Conservation (phyloP, 108 stramenopile species). For the Pseudonitzschia multistriata region DNA sequence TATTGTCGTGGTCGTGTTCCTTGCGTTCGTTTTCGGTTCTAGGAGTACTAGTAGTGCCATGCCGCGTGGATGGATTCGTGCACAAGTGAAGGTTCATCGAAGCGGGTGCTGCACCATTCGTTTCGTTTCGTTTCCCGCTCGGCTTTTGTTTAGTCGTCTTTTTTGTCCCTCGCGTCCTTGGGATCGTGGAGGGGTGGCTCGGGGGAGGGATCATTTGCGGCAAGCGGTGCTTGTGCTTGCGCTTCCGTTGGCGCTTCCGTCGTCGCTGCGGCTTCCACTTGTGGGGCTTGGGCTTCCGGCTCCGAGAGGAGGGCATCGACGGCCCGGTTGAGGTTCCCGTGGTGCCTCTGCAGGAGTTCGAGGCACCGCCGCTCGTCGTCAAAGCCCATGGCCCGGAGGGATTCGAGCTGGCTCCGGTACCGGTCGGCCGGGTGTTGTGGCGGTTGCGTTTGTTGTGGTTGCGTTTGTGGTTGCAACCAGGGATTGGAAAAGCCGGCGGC, state of each 20-base stretch:
- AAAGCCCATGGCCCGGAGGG: constrained; percentile 86
- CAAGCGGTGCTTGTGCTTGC: too few relatives aligned
- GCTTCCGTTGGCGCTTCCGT: background rate
- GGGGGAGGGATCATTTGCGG: too few relatives aligned
- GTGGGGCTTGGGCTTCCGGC: constrained; percentile 15
- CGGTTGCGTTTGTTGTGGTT: constrained; percentile 10
- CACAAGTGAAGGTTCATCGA: too few relatives aligned
- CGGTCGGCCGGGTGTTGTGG: constrained; percentile 57
- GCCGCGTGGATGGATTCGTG: too few relatives aligned
- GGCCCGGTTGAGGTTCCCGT: constrained; percentile 87
- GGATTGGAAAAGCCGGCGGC: too few relatives aligned
- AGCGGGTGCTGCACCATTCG: too few relatives aligned
- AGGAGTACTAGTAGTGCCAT: too few relatives aligned
- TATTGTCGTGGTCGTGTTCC: too few relatives aligned
- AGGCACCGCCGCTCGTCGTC: constrained; percentile 77
- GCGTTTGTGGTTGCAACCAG: too few relatives aligned
- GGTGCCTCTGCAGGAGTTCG: constrained; percentile 55
- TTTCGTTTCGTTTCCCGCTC: too few relatives aligned
- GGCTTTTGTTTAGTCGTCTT: background rate
- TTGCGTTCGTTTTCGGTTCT: too few relatives aligned
- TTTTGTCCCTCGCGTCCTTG: constrained; percentile 11
- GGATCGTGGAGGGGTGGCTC: constrained; percentile 1
- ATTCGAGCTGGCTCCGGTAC: constrained; percentile 69
- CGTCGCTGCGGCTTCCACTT: background rate
- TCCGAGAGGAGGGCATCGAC: constrained; percentile 73